Base-by-base conservation (phyloP, 768 basidiomycete species). In the Leucocoprinus sp. region DNA sequence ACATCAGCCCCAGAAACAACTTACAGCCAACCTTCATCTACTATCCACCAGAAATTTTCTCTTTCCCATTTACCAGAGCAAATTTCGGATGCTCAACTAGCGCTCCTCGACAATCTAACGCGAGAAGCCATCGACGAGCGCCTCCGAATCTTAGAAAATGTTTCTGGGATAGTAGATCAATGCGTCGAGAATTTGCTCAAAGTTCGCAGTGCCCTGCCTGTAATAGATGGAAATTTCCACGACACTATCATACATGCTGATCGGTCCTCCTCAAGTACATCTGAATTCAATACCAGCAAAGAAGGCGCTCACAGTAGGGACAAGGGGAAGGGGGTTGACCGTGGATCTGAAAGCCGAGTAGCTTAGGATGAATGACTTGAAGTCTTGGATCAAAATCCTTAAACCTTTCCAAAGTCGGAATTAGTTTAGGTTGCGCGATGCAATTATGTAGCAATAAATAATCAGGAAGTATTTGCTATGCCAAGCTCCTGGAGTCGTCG, bases 61-160 rank as follows among this genome's bases (percentile, higher is more conserved):
- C 42, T 57, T 37, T 53, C 61, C 36, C 64, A 64, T 41, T 59
- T 76, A 23, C 78, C 79, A 17, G 59, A 69, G 8, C 65, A 64
- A 26, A 55, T 79, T 45, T 78, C 72, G 4, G 76, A 79, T 12
- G 75, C 75, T 31, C 84, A 90, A 54, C 67, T 92, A 9, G 65
- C 71, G 14, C 62, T 70, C 15, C 64, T 91, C 62, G 86, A 91
- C 51, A 64, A 55, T 21, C 57, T 82, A 29, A 89, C 87, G 21
- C 69, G 86, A 43, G 84, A 87, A 52, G 84, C 84, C 5, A 84
- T 96, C 39, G 88, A 93, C 52, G 89, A 92, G 55, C 76, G 90
- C 44, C 62, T 97, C 50, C 71, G 79, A 34, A 73, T 90, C 29
- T 64, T 97, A 28, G 82, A 91, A 62, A 75, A 79, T 14, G 83